Percentiles rank a stretch among this genome's conserved stretches.
Conservation (phyloP, 768 basidiomycete genomes). For the Cantharellus anzutake region DNA sequence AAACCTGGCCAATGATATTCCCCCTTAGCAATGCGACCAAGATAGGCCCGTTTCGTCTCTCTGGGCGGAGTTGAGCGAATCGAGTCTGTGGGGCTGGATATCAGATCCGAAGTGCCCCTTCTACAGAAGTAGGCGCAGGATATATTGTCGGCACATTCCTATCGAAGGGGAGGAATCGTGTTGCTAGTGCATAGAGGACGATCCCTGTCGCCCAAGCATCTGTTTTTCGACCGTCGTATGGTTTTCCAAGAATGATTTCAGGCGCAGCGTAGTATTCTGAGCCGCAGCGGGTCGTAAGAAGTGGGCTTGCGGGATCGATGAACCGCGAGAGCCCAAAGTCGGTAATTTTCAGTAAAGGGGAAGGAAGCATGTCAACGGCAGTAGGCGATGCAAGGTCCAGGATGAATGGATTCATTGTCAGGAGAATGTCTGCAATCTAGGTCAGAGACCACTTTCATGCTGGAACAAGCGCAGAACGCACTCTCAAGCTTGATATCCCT, state of each 20-base stretch:
- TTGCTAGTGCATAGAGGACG: slow-evolving; percentile 63
- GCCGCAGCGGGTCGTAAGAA: slow-evolving; percentile 65
- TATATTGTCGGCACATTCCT: not conserved
- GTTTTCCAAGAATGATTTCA: slow-evolving; percentile 41
- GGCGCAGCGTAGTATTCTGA: slow-evolving; percentile 79
- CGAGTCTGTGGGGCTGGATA: not conserved
- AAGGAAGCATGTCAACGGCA: slow-evolving; percentile 19
- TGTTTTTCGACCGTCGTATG: slow-evolving; percentile 69
- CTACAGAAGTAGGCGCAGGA: not conserved
- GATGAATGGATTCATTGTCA: slow-evolving; percentile 33
- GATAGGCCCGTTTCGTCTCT: slow-evolving; percentile 26
- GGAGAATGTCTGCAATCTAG: slow-evolving; percentile 41
- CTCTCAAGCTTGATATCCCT: slow-evolving; percentile 69
- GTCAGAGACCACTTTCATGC: not conserved
- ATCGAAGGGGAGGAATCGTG: slow-evolving; percentile 56
- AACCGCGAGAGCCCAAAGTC: slow-evolving; percentile 85
- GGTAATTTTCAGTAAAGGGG: slow-evolving; percentile 59
- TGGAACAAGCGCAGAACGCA: slow-evolving; percentile 14
- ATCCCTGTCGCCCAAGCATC: slow-evolving; percentile 85
- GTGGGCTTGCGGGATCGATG: slow-evolving; percentile 41
- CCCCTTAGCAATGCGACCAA: slow-evolving; percentile 65
- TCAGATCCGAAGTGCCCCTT: not conserved
- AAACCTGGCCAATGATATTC: slow-evolving; percentile 52
- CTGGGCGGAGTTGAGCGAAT: not conserved
- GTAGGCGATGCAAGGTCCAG: slow-evolving; percentile 15